Evolutionary conservation across 2,329 filamentous ascomycete genomes (phyloP), one percentile per base, ranked within the genome.

Genomic region (Epichloe sibirici): DNA sequence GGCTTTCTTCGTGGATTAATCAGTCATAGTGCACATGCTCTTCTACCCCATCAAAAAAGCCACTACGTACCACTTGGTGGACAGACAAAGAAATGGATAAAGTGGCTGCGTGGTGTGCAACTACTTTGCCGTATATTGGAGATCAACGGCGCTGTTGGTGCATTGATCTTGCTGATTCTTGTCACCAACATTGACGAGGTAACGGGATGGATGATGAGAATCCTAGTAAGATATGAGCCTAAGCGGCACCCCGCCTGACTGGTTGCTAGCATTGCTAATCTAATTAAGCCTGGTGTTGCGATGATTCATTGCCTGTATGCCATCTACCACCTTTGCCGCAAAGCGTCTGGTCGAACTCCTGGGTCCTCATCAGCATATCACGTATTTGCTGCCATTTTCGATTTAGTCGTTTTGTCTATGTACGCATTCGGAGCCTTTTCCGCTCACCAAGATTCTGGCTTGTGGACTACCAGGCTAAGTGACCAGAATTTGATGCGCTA

Each of bases 331-430:
- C 79, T 94, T 40, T 74, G 79, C 13, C 81, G 87, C 35, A 80
- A 83, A 39, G 78, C 87, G 1, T 81, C 81, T 47, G 79, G 76
- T 45, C 82, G 90, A 49, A 82, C 90, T 0, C 83, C 91, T 0
- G 84, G 76, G 3, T 95, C 88, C 23, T 88, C 89, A 17, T 84
- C 88, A 13, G 91, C 88, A 57, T 97, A 97, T 68, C 89, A 94
- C 68, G 71, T 93, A 53, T 97, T 96, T 65, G 82, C 90, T 3
- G 75, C 80, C 11, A 71, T 89, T 44, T 78, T 86, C 43, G 91
- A 97, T 65, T 62, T 81, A 13, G 71, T 70, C 11, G 68, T 78
- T 45, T 58, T 78, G 28, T 73, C 77, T 8, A 69, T 83, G 39
- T 85, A 79, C 61, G 72, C 72, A 6, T 83, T 79, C 56, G 76